Base-by-base conservation (phyloP, 371 early-diverging fungal species). In the Dentiscutata heterogama region DNA sequence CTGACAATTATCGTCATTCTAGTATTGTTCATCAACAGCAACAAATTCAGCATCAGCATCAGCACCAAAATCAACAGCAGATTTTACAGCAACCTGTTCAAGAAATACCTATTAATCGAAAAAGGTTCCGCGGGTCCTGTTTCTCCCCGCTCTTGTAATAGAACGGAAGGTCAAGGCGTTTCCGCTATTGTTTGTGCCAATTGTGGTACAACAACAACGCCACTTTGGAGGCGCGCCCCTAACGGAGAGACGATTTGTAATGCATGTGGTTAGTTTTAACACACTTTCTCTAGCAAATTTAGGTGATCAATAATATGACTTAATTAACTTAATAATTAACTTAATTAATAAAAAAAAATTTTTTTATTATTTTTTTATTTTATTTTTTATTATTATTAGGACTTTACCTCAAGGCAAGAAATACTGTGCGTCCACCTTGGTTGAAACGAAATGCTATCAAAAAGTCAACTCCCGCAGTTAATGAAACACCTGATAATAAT, bases 151-250 rank as follows among this genome's bases (percentile, higher is more conserved):
- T 31, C 65, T 67, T 68, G 68, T 70, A 50, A 50, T 50, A 80
- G 72, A 31, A 71, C 73, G 42, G 85, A 86, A 20, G 75, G 61
- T 60, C 56, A 70, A 14, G 89, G 82, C 82, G 86, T 83, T 56
- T 85, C 88, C 29, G 87, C 88, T 63, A 91, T 90, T 78, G 88
- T 88, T 80, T 98, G 98, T 89, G 89, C 93, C 82, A 97, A 98
- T 87, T 98, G 98, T 90, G 91, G 91, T 22, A 95, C 95, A 14
- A 94, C 93, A n/a, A 88, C 91, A 42, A 98, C 98, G 7, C 97
- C 98, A 20, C 89, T 97, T 31, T 99, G 99, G 99, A 86, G 99
- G 83, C 88, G 97, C 83, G 94, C 94, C 81, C 92, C 93, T 58
- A 88, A 93, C 78, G 96, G 95, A 73, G 92, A 95, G 80, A 90